phyloP scores from a whole-genome alignment of 129 eudicot genomes.

The Flaveria linearis region DNA sequence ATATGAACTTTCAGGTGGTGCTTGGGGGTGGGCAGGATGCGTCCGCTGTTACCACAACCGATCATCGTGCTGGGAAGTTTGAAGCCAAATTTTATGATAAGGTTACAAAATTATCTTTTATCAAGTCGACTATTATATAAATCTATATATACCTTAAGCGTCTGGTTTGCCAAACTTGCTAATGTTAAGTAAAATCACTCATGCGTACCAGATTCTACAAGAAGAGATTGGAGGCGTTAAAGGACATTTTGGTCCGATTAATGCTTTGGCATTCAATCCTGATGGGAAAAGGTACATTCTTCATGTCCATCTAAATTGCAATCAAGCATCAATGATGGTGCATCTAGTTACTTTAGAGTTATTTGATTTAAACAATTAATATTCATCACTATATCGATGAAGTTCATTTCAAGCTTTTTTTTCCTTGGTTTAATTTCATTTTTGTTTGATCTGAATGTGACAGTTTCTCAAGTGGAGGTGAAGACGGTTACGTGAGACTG shows the following conservation, averaged over 20 bases:
- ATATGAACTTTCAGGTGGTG: conserved; percentile 61
- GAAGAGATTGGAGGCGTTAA: conserved; percentile 92
- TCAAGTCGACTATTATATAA: background rate
- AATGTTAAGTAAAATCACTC: background rate
- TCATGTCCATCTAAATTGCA: background rate
- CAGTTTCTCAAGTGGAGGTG: conserved; percentile 92
- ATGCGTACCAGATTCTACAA: conserved; percentile 52
- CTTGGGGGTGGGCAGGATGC: conserved; percentile 99
- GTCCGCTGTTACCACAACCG: conserved; percentile 84
- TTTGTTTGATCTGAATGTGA: background rate
- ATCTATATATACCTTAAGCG: background rate
- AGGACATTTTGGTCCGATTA: conserved; percentile 95
- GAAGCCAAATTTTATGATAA: conserved; percentile 97
- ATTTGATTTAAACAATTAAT: background rate
- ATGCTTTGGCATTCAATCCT: conserved; percentile 96
- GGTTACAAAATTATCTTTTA: conserved; percentile 36
- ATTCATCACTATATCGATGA: background rate
- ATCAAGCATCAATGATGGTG: background rate
- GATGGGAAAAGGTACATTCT: conserved; percentile 78
- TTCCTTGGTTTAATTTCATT: background rate
- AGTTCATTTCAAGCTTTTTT: background rate
- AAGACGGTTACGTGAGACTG: conserved; percentile 86
- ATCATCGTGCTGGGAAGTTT: conserved; percentile 98
- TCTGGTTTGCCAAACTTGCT: background rate
- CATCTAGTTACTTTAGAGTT: background rate